Evolutionary conservation across 2,329 filamentous ascomycete genomes (phyloP).

Genomic region (Coleophoma eucalyptorum): DNA sequence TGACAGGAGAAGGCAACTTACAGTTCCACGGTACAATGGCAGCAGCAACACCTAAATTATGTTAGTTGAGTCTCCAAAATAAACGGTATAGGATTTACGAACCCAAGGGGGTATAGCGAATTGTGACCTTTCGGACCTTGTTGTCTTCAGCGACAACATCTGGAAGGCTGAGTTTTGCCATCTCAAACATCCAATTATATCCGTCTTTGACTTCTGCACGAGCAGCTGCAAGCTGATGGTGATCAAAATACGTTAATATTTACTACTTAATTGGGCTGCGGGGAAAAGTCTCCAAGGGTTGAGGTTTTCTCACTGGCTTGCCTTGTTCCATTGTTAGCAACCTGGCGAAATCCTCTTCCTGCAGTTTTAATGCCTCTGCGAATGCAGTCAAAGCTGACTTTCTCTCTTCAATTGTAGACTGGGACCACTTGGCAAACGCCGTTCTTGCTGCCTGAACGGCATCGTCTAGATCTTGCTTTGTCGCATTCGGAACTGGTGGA

Average conservation of each 20-base stretch:
- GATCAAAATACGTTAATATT: background rate
- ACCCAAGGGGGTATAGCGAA: constrained; percentile 6
- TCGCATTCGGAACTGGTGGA: constrained; percentile 33
- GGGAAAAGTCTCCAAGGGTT: background rate
- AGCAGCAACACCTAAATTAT: background rate
- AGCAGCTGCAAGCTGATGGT: background rate
- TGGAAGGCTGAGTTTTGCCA: background rate
- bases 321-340: constrained; percentile 44
- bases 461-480: constrained; percentile 36
- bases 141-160: background rate
- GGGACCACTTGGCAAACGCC: constrained; percentile 42
- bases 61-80: too few relatives aligned
- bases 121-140: constrained; percentile 30
- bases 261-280: background rate
- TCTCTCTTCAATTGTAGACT: constrained; percentile 37
- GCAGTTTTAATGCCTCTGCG: background rate
- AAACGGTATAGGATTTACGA: background rate
- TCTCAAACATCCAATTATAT: background rate
- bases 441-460: constrained; percentile 39
- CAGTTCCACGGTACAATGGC: background rate
- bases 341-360: constrained; percentile 36
- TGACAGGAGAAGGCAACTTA: background rate
- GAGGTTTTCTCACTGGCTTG: constrained; percentile 34
- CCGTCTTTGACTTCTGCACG: background rate
- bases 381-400: constrained; percentile 32